Evolutionary conservation across 495 filamentous ascomycete genomes (phyloP), one percentile per base, ranked within the genome.

Genomic region (Parachaetomium inaequale): DNA sequence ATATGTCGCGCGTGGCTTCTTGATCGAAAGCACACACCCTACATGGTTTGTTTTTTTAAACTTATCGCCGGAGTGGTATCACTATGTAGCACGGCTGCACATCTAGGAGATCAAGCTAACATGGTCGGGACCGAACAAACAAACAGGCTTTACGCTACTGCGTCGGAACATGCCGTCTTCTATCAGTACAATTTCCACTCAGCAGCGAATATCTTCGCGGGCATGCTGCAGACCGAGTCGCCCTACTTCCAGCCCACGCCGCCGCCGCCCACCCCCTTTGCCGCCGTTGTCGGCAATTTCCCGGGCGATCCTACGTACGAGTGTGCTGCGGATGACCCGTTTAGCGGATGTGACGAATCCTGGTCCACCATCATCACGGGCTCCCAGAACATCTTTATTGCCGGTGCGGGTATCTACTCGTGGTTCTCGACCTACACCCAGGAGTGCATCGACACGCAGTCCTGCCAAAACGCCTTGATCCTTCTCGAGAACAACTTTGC

Each of bases 141-240:
- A n/a, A n/a, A n/a, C n/a, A n/a, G n/a, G 82, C 52, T 66, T 10
- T 66, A 62, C 21, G 63, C 53, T 26, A 59, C 53, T 1, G 52
- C 58, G 17, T 62, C 63, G 2, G 92, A 96, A 75, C 92, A 96
- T 78, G 86, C 83, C 68, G 84, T 88, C 65, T 76, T 95, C 4
- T 96, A 96, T 82, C 78, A 83, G 69, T 95, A 93, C 74, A 86
- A 94, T 68, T 75, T 42, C 38, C 17, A 42, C 38, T 10, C 4
- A 10, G 38, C 38, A 2, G 12, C 4, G 38, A 3, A 17, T 3
- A 3, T 42, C 15, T 10, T 42, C 38, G 26, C 46, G 34, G 87
- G 83, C 7, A 74, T 89, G 51, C 91, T 94, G 61, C 92, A 96
- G 73, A 86, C 89, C 10, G 92, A 96, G 74, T 92, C 91, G 3